Percentiles rank a stretch among this genome's conserved stretches.
phyloP scores from a whole-genome alignment of 2,329 filamentous ascomycete species.

The Aureobasidium sp. region DNA sequence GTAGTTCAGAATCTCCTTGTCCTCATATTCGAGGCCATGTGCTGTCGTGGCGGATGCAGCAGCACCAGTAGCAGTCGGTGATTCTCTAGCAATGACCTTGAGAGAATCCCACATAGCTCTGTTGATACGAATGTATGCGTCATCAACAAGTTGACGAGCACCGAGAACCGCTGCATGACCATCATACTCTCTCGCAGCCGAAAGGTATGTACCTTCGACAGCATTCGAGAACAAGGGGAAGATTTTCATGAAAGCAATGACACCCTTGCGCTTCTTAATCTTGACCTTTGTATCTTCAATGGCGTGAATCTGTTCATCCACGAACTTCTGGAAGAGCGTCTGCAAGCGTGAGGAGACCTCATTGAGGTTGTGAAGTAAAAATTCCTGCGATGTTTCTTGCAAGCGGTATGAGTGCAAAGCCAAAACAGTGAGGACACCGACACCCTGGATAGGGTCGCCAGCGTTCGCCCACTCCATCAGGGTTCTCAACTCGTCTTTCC shows the following conservation, averaged over 20 bases:
- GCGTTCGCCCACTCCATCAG: conserved; percentile 77
- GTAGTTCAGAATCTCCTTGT: conserved; percentile 95
- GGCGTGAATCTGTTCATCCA: conserved; percentile 88
- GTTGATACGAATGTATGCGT: conserved; percentile 80
- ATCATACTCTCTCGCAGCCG: conserved; percentile 32
- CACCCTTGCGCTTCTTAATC: conserved; percentile 95
- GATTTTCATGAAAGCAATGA: conserved; percentile 89
- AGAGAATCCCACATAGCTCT: conserved; percentile 96
- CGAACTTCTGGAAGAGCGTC: conserved; percentile 73
- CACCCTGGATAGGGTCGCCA: conserved; percentile 81
- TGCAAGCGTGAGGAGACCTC: conserved; percentile 62
- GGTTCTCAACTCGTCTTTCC: conserved; percentile 67
- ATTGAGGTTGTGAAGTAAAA: conserved; percentile 68
- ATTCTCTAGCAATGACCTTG: conserved; percentile 80
- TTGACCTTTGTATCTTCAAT: conserved; percentile 99
- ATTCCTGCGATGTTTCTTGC: conserved; percentile 89
- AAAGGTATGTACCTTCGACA: conserved; percentile 72
- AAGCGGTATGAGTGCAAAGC: conserved; percentile 72
- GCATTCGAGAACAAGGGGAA: conserved; percentile 81
- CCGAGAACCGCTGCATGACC: conserved; percentile 46
- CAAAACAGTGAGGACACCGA: conserved; percentile 73
- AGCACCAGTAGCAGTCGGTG: conserved; percentile 47
- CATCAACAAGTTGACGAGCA: conserved; percentile 70
- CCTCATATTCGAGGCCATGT: conserved; percentile 59
- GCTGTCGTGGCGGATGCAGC: conserved; percentile 32